phyloP scores from a whole-genome alignment of 148 eudicot genomes.

The Diospyros lotus region DNA sequence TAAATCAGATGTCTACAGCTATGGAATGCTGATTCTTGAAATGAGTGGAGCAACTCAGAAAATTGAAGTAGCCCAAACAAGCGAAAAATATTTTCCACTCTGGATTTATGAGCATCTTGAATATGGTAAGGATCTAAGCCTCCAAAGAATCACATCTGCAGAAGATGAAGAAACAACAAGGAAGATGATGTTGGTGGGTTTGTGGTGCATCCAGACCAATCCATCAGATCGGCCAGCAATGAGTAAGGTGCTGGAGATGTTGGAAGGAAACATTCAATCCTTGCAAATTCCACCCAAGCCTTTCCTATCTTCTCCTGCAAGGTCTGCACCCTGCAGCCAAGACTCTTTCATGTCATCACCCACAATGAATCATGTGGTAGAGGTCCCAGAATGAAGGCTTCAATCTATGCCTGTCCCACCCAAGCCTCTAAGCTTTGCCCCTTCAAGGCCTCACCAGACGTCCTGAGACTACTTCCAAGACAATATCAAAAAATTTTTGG shows the following conservation, averaged over 20 bases:
- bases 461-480: too few species aligned
- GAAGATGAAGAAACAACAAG: conserved; percentile 14
- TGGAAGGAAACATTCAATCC: conserved; percentile 21
- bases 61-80: background rate
- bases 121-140: background rate
- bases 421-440: too few species aligned
- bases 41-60: background rate
- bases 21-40: too few species aligned
- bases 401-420: too few species aligned
- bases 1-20: too few species aligned
- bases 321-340: background rate
- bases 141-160: background rate
- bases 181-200: conserved; percentile 34
- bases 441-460: too few species aligned
- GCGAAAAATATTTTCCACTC: conserved; percentile 1
- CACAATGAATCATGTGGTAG: background rate
- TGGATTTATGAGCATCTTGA: conserved; percentile 27
- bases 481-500: too few species aligned
- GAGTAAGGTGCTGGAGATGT: conserved; percentile 30
- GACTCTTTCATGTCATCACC: background rate
- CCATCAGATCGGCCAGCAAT: conserved; percentile 25
- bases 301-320: conserved; percentile 4
- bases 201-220: conserved; percentile 34
- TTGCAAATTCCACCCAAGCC: conserved; percentile 21
- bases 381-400: too few species aligned